Conservation (phyloP, 23 red algal species). For the Gracilariopsis chorda region DNA sequence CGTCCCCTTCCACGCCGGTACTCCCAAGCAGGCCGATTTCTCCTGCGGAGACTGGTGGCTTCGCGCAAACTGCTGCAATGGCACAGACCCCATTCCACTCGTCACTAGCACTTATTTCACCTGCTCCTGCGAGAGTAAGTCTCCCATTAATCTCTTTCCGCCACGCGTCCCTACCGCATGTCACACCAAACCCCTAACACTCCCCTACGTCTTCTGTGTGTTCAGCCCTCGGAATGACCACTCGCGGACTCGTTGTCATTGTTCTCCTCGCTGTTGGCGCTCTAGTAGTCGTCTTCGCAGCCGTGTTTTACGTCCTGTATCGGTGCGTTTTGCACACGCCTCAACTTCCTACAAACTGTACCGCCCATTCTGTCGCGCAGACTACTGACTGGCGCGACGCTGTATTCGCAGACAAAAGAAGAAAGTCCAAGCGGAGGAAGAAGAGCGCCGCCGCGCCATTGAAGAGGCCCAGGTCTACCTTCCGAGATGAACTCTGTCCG, state of each 20-base stretch:
- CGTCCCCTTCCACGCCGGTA: constrained; percentile 12
- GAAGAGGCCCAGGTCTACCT: constrained; percentile 65
- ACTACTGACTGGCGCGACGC: constrained; percentile 19
- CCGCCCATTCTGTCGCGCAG: neutral
- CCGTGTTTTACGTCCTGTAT: constrained; percentile 42
- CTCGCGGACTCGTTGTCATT: constrained; percentile 16
- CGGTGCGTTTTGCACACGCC: constrained; percentile 25
- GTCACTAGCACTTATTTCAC: constrained; percentile 30
- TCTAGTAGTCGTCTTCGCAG: constrained; percentile 6
- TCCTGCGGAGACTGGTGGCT: constrained; percentile 63
- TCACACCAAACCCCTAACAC: neutral
- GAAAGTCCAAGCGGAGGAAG: constrained; percentile 43
- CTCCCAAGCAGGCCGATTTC: constrained; percentile 26
- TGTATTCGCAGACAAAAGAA: constrained; percentile 38
- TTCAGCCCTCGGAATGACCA: constrained; percentile 38
- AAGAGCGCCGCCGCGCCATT: constrained; percentile 40
- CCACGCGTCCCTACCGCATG: neutral
- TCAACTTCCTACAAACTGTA: neutral
- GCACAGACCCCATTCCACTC: constrained; percentile 17
- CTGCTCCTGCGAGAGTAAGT: constrained; percentile 53
- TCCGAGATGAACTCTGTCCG: constrained; percentile 40
- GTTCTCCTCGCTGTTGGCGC: constrained; percentile 23
- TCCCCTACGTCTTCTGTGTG: neutral
- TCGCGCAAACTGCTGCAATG: constrained; percentile 53
- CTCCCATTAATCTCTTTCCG: neutral